Percentiles rank a stretch among this genome's conserved stretches.
Evolutionary conservation across 2,329 filamentous ascomycete species (phyloP).

Genomic region (Cylindrodendrum hubeiense): DNA sequence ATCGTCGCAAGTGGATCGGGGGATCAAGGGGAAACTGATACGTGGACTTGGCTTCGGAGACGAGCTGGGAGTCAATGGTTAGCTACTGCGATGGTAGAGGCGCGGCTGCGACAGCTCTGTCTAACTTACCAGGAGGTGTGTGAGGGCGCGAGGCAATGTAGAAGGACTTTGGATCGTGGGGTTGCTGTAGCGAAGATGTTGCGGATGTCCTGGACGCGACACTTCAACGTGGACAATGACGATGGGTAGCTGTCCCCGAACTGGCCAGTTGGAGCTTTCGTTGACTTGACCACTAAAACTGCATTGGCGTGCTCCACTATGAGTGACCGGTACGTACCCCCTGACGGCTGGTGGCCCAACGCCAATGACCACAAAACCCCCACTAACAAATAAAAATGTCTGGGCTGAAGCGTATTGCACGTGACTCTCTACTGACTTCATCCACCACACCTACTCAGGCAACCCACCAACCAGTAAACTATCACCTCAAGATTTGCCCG

Average conservation of each 20-base stretch:
- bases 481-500: slow-evolving; percentile 39
- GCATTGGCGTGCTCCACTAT: slow-evolving; percentile 7
- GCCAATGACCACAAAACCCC: slow-evolving; percentile 9
- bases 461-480: slow-evolving; percentile 45
- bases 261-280: slow-evolving; percentile 47
- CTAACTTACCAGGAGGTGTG: background rate
- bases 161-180: background rate
- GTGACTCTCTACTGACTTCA: slow-evolving; percentile 46
- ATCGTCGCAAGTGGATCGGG: slow-evolving; percentile 66
- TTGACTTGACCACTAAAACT: slow-evolving; percentile 15
- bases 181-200: slow-evolving; percentile 12
- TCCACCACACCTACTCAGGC: slow-evolving; percentile 40
- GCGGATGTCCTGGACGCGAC: slow-evolving; percentile 18
- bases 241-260: slow-evolving; percentile 32
- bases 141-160: background rate
- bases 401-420: slow-evolving; percentile 33
- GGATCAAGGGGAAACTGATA: slow-evolving; percentile 4
- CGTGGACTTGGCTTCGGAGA: slow-evolving; percentile 12
- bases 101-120: background rate
- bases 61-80: slow-evolving; percentile 23
- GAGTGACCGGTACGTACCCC: slow-evolving; percentile 34
- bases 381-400: slow-evolving; percentile 35
- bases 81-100: slow-evolving; percentile 22
- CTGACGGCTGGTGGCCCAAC: background rate
- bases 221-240: slow-evolving; percentile 24